phyloP scores from a whole-genome alignment of 2,329 filamentous ascomycete genomes.

The Pseudogymnoascus sp. region DNA sequence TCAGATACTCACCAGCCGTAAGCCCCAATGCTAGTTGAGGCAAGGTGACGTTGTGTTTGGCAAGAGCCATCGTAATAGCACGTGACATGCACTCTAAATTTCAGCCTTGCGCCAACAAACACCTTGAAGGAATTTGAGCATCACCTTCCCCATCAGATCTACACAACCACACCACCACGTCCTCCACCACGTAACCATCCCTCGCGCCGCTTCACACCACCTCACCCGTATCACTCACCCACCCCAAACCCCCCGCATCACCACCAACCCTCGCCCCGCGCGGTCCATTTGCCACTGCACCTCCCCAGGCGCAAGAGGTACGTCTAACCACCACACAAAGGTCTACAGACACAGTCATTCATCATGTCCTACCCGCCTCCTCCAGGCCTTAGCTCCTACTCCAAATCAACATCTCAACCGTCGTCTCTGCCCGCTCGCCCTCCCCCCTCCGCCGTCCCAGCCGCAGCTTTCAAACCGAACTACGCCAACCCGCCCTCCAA shows the following conservation, averaged over 20 bases:
- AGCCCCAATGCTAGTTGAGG: too few relatives aligned
- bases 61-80: not conserved
- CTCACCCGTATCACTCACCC: not conserved
- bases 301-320: slow-evolving; percentile 29
- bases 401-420: slow-evolving; percentile 32
- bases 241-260: not conserved
- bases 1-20: not conserved
- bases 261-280: not conserved
- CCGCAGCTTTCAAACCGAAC: slow-evolving; percentile 21
- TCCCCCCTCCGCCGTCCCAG: slow-evolving; percentile 43
- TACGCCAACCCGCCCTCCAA: slow-evolving; percentile 12
- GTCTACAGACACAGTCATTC: slow-evolving; percentile 36
- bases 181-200: not conserved
- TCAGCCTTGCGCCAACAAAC: not conserved
- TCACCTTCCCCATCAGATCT: not conserved
- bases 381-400: slow-evolving; percentile 58
- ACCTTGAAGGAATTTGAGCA: not conserved
- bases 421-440: slow-evolving; percentile 69
- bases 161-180: not conserved
- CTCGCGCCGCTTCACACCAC: not conserved
- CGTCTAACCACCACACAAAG: slow-evolving; percentile 28
- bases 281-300: not conserved
- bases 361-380: slow-evolving; percentile 82
- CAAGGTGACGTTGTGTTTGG: not conserved
- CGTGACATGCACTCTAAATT: not conserved